Evolutionary conservation across 2,329 filamentous ascomycete species (phyloP).

Genomic region (Lecanicillium sp.): DNA sequence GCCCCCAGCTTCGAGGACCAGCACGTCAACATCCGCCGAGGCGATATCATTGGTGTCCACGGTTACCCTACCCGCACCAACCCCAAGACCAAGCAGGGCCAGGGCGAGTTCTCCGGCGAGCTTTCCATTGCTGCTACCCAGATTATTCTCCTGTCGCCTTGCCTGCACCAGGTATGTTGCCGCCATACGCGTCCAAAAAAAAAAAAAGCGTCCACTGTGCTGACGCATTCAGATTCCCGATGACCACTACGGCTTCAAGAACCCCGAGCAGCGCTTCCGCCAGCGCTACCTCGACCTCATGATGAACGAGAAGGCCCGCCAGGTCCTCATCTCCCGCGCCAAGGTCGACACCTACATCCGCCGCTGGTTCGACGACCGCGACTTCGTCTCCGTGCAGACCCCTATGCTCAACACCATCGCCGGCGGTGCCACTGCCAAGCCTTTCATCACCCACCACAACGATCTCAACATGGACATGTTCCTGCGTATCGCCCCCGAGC

Average conservation of each 20-base stretch:
- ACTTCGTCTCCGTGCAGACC: conserved; percentile 93
- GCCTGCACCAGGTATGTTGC: conserved; percentile 63
- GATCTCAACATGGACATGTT: conserved; percentile 92
- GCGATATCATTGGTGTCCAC: conserved; percentile 74
- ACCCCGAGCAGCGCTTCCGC: conserved; percentile 87
- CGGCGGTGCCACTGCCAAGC: conserved; percentile 87
- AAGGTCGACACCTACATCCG: conserved; percentile 88
- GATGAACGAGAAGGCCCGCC: conserved; percentile 83
- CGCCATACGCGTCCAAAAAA: conserved; percentile 40
- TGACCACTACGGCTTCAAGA: conserved; percentile 91
- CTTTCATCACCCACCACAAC: conserved; percentile 94
- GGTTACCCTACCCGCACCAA: conserved; percentile 54
- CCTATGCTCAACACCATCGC: conserved; percentile 97
- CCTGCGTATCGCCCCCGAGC: conserved; percentile 89
- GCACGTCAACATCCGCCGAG: conserved; percentile 81
- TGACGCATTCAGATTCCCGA: conserved; percentile 49
- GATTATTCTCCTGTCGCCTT: conserved; percentile 80
- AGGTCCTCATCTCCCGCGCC: conserved; percentile 77
- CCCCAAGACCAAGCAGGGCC: conserved; percentile 81
- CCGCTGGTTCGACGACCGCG: conserved; percentile 76
- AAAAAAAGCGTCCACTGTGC: neutral
- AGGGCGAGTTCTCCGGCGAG: conserved; percentile 64
- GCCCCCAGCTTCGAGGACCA: conserved; percentile 71
- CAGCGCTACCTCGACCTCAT: conserved; percentile 94
- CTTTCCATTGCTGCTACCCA: conserved; percentile 89